Base-by-base conservation (phyloP, 345 rosid species). In the Gossypium stocksii region DNA sequence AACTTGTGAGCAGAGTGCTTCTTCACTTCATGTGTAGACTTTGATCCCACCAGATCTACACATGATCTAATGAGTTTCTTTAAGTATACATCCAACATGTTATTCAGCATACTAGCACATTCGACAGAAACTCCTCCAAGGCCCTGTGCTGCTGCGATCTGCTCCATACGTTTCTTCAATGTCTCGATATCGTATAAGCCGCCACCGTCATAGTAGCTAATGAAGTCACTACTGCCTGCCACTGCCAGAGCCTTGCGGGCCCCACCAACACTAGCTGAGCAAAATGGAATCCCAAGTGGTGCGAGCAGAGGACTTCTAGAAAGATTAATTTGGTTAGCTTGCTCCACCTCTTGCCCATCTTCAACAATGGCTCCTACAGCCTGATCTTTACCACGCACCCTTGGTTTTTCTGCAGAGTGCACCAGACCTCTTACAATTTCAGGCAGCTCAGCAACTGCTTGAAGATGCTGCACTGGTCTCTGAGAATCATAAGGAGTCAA, bases 61-160 rank as follows among this genome's bases (percentile, higher is more conserved):
- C 97, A 91, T 66, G 98, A 93, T 69, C 74, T 83, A 29, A 96
- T 85, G 82, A 96, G 82, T 81, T 78, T 88, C 86, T 93, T 96
- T 80, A 96, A 76, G 88, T 96, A 88, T 46, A 88, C 49, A 72
- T 96, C 97, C 79, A 96, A 71, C 89, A 86, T 83, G 65, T 76
- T 85, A 69, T 91, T 91, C 82, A 96, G 79, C 49, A 79, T 76
- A 79, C 82, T 91, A 73, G 99, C 87, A 81, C 93, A 93, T 78
- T 90, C 98, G 70, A 78, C 8, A 9, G 99, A 91, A 78, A 93
- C 97, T 48, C 89, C 97, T 81, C 85, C 92, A 74, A 96, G 82
- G 51, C 92, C 97, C 77, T 96, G 97, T 12, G 81, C 82, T 77
- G 81, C 82, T n/a, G 87, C 97, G 62, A 90, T 87, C 79, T 81